Evolutionary conservation across 192 early-diverging fungal genomes (phyloP), one percentile per base, ranked within the genome.

Genomic region (Chytriomyces sp.): DNA sequence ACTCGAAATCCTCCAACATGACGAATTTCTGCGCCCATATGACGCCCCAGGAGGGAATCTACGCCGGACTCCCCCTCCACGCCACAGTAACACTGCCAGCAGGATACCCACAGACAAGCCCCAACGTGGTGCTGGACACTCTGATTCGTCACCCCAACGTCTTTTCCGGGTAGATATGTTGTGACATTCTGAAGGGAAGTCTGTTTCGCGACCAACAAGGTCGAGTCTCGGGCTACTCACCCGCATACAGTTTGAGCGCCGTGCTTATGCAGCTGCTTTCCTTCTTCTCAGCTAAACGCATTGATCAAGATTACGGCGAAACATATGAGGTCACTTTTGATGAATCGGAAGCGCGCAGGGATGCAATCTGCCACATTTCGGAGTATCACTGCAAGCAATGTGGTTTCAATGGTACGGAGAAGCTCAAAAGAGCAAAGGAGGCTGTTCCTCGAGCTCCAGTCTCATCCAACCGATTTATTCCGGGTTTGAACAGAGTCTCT

Each of bases 81-180:
- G 28, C 68, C 6, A 38, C 7, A n/a, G 25, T 75, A 10, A 33
- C 3, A 1, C 36, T 75, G 36, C 36, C 61, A 22, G 19, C 44
- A 2, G 22, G 52, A 25, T 75, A 53, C 30, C 73, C 73, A 28
- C 6, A 22, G 38, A 28, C 2, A 5, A 14, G 34, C 38, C 59
- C 56, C 22, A 33, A 55, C 32, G 74, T 70, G 12, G 44, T 40
- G 33, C 40, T 70, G n/a, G 60, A 68, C 19, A 76, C 75, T n/a
- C 28, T 37, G 37, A 63, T 76, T 33, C 4, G 2, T 0, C 67
- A 76, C 52, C 67, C 58, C 7, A 71, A 71, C 53, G 52, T 76
- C 1, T 76, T 76, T 33, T 44, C 38, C 22, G n/a, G n/a, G n/a
- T 76, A 54, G 31, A 76, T 76, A n/a, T 76, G 75, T 59, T 76